Base-by-base conservation (phyloP, 2,329 filamentous ascomycete species). In the Penicillium decumbens region DNA sequence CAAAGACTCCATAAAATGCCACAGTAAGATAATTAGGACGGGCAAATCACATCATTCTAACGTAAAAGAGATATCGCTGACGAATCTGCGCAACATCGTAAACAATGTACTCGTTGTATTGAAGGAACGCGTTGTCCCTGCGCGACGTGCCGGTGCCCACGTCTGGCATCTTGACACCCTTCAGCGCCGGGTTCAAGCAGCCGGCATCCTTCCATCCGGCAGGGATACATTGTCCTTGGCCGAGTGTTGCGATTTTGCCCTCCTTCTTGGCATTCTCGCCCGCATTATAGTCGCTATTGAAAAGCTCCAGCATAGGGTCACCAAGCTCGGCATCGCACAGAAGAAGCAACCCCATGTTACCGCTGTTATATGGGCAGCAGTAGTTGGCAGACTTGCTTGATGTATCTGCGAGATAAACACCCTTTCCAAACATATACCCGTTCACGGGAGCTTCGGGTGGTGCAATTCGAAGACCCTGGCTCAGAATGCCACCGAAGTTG, bases 391-490 rank as follows among this genome's bases (percentile, higher is more conserved):
- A 89, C 71, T 95, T 95, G 65, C 81, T 86, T 0, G 83, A 86
- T 78, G 90, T 90, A 62, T 95, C 89, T 2, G 89, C 89, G 2
- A 95, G 79, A 65, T 95, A 95, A 41, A 95, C 87, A 39, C 89
- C 89, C 69, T 95, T 95, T 49, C 86, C 89, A 58, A 95, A 95
- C 87, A 92, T 92, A 73, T 92, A 90, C 1, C 88, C 88, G 4
- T 77, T 80, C 0, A 83, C 83, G 0, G 89, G 90, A 0, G 89
- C 89, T 67, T 95, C 74, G 1, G 73, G 73, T 0, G 90, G 90
- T 6, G 90, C 90, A 57, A 95, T 95, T n/a, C 89, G 86, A 6
- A 95, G 79, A 56, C 90, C 90, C 68, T 95, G 88, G 49, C 83
- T 87, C 37, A 95, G 80, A 51, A 95, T 95, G 63, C 89, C 90